phyloP scores from a whole-genome alignment of 2,329 filamentous ascomycete species.

The Neofusicoccum umdonicola region DNA sequence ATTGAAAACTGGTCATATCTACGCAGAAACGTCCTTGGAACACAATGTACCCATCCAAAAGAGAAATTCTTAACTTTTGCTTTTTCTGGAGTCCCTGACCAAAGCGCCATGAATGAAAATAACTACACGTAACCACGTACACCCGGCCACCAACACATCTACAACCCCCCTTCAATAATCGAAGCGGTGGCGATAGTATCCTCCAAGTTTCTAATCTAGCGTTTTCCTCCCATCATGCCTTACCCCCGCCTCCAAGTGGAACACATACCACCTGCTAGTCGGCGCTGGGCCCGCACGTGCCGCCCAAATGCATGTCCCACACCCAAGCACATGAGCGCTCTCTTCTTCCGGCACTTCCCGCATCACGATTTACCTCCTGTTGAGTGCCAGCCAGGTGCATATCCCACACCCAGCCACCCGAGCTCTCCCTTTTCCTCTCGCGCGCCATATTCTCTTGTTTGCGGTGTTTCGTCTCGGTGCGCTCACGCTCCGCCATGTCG shows the following conservation, averaged over 20 bases:
- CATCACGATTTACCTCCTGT: not conserved
- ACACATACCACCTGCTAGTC: not conserved
- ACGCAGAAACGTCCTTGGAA: not conserved
- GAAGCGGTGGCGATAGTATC: not conserved
- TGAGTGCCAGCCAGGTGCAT: not conserved
- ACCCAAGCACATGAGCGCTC: not conserved
- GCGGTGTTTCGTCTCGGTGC: not conserved
- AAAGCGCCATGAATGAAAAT: not conserved
- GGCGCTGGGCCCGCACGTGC: not conserved
- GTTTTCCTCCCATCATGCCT: too few relatives aligned
- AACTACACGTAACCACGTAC: not conserved
- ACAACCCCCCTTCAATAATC: too few relatives aligned
- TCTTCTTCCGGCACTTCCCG: not conserved
- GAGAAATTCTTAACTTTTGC: not conserved
- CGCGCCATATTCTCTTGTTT: not conserved
- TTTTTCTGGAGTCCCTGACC: not conserved
- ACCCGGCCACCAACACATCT: too few relatives aligned
- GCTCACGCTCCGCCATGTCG: constrained; percentile 33
- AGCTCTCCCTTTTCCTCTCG: not conserved
- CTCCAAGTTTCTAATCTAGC: too few relatives aligned
- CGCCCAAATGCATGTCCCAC: not conserved
- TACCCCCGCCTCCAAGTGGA: too few relatives aligned
- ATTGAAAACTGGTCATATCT: too few relatives aligned
- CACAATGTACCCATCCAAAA: not conserved
- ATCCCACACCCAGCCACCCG: not conserved